Percentiles rank a stretch among this genome's conserved stretches.
These are phyloP conservation scores for Aspergillus vadensis DNA, from an alignment of 2,329 filamentous ascomycete genomes.

Conservation along the genomic window DNA sequence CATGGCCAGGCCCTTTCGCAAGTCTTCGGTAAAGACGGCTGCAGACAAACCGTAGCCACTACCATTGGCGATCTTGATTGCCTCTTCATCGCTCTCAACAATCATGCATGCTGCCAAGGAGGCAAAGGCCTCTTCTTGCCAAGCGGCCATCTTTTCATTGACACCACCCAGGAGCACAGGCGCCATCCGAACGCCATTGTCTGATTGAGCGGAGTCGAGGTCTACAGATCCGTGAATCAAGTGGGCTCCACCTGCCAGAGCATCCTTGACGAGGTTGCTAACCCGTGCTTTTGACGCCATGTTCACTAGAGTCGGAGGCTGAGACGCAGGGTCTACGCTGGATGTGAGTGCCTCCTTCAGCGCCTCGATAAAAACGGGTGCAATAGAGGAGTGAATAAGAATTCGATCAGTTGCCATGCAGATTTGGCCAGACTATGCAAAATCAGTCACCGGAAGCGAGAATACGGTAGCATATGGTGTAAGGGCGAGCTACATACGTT, in stretches of 20 bases:
- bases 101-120: conserved; percentile 68
- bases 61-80: conserved; percentile 72
- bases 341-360: conserved; percentile 47
- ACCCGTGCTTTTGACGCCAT: conserved; percentile 50
- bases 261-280: conserved; percentile 28
- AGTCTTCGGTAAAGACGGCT: conserved; percentile 71
- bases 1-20: conserved; percentile 59
- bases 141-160: conserved; percentile 70
- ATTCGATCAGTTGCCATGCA: conserved; percentile 83
- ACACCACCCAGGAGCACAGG: conserved; percentile 69
- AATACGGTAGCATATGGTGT: no score
- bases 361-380: conserved; percentile 53
- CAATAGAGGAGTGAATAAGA: conserved; percentile 59
- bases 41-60: conserved; percentile 73
- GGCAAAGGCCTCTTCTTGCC: conserved; percentile 73
- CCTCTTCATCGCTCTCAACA: conserved; percentile 65
- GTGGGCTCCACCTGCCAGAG: conserved; percentile 35
- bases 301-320: conserved; percentile 45
- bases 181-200: conserved; percentile 51
- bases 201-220: conserved; percentile 10
- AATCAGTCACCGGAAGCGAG: neutral
- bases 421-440: conserved; percentile 65
- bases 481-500: conserved; percentile 27
- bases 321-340: conserved; percentile 36
- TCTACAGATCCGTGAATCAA: conserved; percentile 30